These are phyloP conservation scores for Achaetomiella virescens DNA, from an alignment of 495 filamentous ascomycete species.

Conservation along the genomic window DNA sequence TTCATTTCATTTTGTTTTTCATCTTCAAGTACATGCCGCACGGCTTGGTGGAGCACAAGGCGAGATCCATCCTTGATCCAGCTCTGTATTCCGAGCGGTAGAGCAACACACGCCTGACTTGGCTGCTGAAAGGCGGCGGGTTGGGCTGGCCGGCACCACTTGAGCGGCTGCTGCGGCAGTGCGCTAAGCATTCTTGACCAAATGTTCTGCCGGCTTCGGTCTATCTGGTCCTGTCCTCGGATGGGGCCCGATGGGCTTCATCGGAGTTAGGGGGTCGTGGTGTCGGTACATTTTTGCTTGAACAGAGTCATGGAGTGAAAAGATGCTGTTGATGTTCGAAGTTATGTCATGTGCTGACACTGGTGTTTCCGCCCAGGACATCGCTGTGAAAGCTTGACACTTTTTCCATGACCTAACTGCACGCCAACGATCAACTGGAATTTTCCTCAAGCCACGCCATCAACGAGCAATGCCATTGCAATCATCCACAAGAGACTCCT, in stretches of 20 bases:
- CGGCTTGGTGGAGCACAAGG: conserved; percentile 59
- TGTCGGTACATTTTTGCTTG: conserved; percentile 23
- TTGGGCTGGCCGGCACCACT: conserved; percentile 7
- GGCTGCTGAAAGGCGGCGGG: conserved; percentile 1
- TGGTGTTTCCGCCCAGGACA: background rate
- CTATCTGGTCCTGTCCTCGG: conserved; percentile 8
- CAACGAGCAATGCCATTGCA: no score
- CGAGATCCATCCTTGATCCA: conserved; percentile 55
- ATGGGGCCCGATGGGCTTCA: background rate
- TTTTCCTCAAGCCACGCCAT: no score
- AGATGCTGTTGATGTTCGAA: no score
- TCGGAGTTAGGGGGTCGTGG: conserved; percentile 19
- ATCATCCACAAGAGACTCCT: no score
- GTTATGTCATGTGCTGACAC: background rate
- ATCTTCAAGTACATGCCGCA: conserved; percentile 33
- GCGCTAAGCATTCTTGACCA: conserved; percentile 15
- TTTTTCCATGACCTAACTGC: no score
- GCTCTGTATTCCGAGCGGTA: conserved; percentile 62
- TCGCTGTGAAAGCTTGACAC: no score
- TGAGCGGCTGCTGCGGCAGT: conserved; percentile 6
- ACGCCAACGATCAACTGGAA: no score
- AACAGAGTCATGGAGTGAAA: no score
- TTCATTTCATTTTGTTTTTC: background rate
- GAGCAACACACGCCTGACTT: conserved; percentile 26
- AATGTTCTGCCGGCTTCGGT: conserved; percentile 12